phyloP scores from a whole-genome alignment of 2,329 filamentous ascomycete species.

The Sporothrix luriei region DNA sequence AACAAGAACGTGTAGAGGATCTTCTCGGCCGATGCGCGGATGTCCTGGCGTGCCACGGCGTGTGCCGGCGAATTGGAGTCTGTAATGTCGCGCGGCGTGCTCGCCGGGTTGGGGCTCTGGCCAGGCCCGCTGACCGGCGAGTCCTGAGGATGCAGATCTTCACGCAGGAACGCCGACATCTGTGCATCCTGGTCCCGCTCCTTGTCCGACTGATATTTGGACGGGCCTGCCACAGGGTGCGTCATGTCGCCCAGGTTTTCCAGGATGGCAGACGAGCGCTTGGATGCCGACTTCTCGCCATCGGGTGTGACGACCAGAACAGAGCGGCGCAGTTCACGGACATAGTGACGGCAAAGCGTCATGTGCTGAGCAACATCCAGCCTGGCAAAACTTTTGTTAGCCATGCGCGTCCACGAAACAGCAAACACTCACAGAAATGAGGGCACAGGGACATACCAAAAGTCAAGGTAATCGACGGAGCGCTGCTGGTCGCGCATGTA shows the following conservation, averaged over 20 bases:
- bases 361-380: constrained; percentile 99
- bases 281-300: constrained; percentile 74
- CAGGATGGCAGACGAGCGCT: constrained; percentile 79
- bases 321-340: constrained; percentile 89
- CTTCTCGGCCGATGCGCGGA: constrained; percentile 92
- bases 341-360: constrained; percentile 95
- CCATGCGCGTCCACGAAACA: neutral
- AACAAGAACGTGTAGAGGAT: constrained; percentile 98
- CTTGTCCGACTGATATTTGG: constrained; percentile 66
- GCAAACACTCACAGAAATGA: constrained; percentile 24
- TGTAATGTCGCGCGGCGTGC: constrained; percentile 62
- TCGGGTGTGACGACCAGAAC: constrained; percentile 93
- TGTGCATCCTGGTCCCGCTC: constrained; percentile 82
- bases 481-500: constrained; percentile 99
- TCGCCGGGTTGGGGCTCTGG: constrained; percentile 58
- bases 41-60: constrained; percentile 83
- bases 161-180: constrained; percentile 85
- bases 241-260: constrained; percentile 71
- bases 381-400: constrained; percentile 56
- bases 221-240: constrained; percentile 61
- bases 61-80: constrained; percentile 83
- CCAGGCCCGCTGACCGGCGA: constrained; percentile 53
- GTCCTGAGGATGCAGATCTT: constrained; percentile 61
- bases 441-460: constrained; percentile 69
- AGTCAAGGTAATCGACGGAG: constrained; percentile 96